Evolutionary conservation across 352 stramenopile genomes (phyloP), one percentile per base, ranked within the genome.

Genomic region (Pythium brachiatum): DNA sequence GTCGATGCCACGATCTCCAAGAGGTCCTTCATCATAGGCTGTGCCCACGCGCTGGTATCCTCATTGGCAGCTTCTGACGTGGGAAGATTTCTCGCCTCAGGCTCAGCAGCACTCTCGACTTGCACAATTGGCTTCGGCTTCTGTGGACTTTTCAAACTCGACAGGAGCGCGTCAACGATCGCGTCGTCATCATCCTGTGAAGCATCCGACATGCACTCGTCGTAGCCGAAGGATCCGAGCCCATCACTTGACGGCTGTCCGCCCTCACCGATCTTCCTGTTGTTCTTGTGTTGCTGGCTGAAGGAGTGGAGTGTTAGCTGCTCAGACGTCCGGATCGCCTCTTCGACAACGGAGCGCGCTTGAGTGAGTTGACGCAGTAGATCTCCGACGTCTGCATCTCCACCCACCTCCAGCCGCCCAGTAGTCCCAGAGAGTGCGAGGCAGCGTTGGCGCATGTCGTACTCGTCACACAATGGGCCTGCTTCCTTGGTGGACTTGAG

Each of bases 1-100:
- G 78, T 89, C 18, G 81, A 84, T 7, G 70, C 73, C 20, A 91
- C 54, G 34, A 91, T 79, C 53, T 86, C 75, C 8, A 89, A 70
- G 34, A 91, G 56, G 51, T 91, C 82, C 25, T 80, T 77, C 32
- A 89, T 53, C 29, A 86, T 76, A 5, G 74, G 75, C 50, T 83
- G 65, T 8, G 56, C 55, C 39, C 52, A 64, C 32, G 20, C 41
- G n/a, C 43, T 23, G 15, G 18, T 74, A 57, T 23, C 54, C 20
- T 60, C 43, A 29, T 59, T 65, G 16, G 41, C 15, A 8, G 57
- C 21, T 13, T 34, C 18, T 26, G 8, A 29, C 2, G 16, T 32
- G 16, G 9, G 27, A 27, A 11, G 3, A 18, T 51, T 15, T 34
- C 2, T 26, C 2, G 27, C 18, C 26, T 31, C 44, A 1, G 27